Evolutionary conservation across 2,329 filamentous ascomycete genomes (phyloP), one percentile per base, ranked within the genome.

Genomic region (Stromatinia cepivora): DNA sequence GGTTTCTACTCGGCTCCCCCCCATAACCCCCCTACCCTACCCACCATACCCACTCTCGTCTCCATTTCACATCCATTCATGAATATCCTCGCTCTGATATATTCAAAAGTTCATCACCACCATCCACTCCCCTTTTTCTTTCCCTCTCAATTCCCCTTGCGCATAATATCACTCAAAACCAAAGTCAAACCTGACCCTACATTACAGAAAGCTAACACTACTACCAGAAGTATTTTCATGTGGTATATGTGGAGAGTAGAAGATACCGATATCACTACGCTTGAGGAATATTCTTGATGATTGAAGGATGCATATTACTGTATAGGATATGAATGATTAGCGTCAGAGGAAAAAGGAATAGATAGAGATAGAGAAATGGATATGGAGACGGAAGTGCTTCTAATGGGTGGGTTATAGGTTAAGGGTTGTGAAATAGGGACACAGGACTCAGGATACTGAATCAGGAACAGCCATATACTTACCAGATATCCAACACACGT

Each of bases 171-270:
- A 52, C 22, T 22, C 9, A 25, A 52, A 52, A 4, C 9, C 48
- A 13, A 52, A 48, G 3, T 4, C 7, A 48, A 48, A n/a, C 46
- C 22, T 20, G 3, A 11, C n/a, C n/a, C n/a, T 22, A 52, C n/a
- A 28, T 58, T 25, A 42, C 34, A n/a, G 4, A 42, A 31, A 36
- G 31, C 64, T 66, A 36, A 66, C 39, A 36, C n/a, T 1, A 63
- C 4, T 54, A 25, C 7, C 66, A 90, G 94, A 77, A 95, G 90
- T 75, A 79, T 97, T 56, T 97, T 97, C 77, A 97, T 97, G 94
- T 97, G 94, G 94, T 97, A 97, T 79, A 97, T 97, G 92, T 97
- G 94, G 94, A 84, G 90, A 70, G 88, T 94, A 15, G 91, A 90
- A 78, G 88, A 93, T 77, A 92, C 93, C 5, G 91, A 96, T 79